Evolutionary conservation across 2,329 filamentous ascomycete species (phyloP), one percentile per base, ranked within the genome.

Genomic region (Zymoseptoria ardabiliae): DNA sequence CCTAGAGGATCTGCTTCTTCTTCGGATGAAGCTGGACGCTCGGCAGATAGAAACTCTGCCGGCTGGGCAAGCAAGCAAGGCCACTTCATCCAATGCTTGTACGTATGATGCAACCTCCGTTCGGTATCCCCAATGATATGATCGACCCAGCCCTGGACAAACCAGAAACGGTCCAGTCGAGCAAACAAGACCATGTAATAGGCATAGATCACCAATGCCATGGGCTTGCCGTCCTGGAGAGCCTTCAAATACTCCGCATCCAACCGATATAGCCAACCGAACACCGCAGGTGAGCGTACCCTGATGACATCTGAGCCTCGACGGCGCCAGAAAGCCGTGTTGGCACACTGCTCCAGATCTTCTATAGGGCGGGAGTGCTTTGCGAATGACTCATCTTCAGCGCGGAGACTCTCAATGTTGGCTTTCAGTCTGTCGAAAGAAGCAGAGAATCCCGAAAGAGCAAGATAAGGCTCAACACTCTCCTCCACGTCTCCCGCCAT

Each of bases 191-290:
- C 58, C 19, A 59, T 50, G 22, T 58, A 63, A 23, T 65, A 60
- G 3, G 62, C 62, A 9, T 64, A 50, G 10, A 65, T 61, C 9
- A 63, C 63, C 10, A 65, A 28, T 1, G 63, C 63, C 58, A 64
- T 61, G 0, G 62, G 62, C 3, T 55, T 25, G 8, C 58, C 57
- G 2, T 53, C 55, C 25, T 65, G 62, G 17, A 65, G 21, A 4
- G 57, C 57, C 11, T 54, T 55, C 5, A 62, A n/a, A n/a, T 61
- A 65, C 17, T 63, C 60, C 21, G 57, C 58, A 3, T 57, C 35
- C 9, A 60, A 52, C 17, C 60, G 56, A 48, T 64, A 65, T 5
- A 65, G 53, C 60, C 62, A 65, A 1, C 25, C 58, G 50, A 65
- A 63, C 10, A 59, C 56, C 21, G 52, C 50, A 19, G 60, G 53